phyloP scores from a whole-genome alignment of 768 basidiomycete genomes.

The Suillus subluteus region DNA sequence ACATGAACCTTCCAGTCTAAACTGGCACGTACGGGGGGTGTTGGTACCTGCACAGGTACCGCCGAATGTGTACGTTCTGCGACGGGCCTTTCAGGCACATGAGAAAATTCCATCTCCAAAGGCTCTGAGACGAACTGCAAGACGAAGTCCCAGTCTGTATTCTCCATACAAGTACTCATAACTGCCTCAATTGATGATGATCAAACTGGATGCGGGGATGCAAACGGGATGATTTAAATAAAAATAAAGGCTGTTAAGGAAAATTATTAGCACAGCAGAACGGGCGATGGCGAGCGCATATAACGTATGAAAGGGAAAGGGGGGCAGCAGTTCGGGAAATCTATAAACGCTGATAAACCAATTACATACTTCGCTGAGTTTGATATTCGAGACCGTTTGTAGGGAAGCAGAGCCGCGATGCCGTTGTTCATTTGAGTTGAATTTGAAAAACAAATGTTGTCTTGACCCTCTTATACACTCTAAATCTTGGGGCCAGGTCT shows the following conservation, averaged over 20 bases:
- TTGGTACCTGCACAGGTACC: conserved; percentile 52
- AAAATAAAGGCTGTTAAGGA: not conserved
- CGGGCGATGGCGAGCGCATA: conserved; percentile 7
- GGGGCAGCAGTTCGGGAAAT: not conserved
- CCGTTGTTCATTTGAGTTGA: too few relatives aligned
- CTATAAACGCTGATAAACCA: not conserved
- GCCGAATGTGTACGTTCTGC: conserved; percentile 28
- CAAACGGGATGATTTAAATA: not conserved
- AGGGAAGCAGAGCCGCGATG: too few relatives aligned
- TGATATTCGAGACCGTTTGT: not conserved
- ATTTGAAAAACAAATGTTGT: too few relatives aligned
- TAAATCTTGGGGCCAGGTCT: too few relatives aligned
- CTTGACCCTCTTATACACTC: too few relatives aligned
- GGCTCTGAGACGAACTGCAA: conserved; percentile 60
- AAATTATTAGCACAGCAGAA: not conserved
- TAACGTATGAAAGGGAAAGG: not conserved
- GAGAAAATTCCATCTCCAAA: conserved; percentile 36
- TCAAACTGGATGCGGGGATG: not conserved
- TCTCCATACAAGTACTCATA: conserved; percentile 38
- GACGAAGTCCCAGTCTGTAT: conserved; percentile 63
- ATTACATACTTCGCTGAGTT: conserved; percentile 4
- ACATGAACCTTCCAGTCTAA: conserved; percentile 15
- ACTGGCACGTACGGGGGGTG: conserved; percentile 62
- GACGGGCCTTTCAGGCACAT: conserved; percentile 40
- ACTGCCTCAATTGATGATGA: not conserved